Evolutionary conservation across 345 rosid species (phyloP).

Genomic region (Hibiscus tridactylites): DNA sequence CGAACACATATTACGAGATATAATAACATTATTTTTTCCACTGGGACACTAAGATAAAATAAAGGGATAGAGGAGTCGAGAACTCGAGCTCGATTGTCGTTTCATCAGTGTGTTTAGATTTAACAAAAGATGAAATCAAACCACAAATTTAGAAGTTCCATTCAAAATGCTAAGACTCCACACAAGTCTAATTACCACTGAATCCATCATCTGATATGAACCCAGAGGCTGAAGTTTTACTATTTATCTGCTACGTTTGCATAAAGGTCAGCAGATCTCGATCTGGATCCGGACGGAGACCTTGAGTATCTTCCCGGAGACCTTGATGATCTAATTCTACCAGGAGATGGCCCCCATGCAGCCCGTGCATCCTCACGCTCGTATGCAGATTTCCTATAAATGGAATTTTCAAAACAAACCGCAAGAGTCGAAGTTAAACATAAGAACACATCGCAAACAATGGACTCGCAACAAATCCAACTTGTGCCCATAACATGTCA

Average conservation of each 20-base stretch:
- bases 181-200: not conserved
- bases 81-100: not conserved
- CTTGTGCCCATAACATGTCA: no score
- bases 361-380: conserved; percentile 39
- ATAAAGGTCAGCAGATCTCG: conserved; percentile 58
- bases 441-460: not conserved
- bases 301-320: conserved; percentile 40
- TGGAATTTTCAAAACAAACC: not conserved
- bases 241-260: conserved; percentile 27
- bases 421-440: not conserved
- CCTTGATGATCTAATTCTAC: conserved; percentile 34
- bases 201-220: no score
- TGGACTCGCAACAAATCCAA: not conserved
- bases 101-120: not conserved
- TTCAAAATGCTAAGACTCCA: not conserved
- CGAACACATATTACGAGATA: no score
- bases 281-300: conserved; percentile 65
- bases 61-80: not conserved
- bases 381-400: conserved; percentile 38
- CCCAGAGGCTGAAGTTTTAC: not conserved
- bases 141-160: not conserved
- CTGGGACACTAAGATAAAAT: not conserved
- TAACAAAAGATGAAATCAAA: not conserved
- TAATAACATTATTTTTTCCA: no score
- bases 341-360: conserved; percentile 34